A percentile compares a stretch with the other conserved stretches of the same genome.
Evolutionary conservation across 495 filamentous ascomycete genomes (phyloP).

Genomic region (Aspergillus hancockii): DNA sequence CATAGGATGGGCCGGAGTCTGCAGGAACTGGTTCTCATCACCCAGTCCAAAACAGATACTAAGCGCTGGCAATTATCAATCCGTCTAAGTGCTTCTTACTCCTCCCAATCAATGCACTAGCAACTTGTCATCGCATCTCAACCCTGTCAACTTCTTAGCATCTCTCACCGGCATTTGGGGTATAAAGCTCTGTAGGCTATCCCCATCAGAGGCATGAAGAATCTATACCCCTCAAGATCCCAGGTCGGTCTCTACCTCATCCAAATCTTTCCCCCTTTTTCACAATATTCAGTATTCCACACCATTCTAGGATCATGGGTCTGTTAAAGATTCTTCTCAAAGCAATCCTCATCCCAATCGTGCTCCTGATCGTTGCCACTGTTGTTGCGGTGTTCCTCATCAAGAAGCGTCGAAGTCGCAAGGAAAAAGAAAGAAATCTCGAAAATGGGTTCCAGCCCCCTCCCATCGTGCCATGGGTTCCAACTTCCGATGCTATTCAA

Average conservation of each 20-base stretch:
- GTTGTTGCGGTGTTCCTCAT: conserved; percentile 12
- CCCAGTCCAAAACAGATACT: not conserved
- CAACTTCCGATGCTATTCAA: conserved; percentile 2
- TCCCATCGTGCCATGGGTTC: conserved; percentile 19
- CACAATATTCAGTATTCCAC: not conserved
- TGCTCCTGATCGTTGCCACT: conserved; percentile 12
- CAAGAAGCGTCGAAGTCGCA: conserved; percentile 15
- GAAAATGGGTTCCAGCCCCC: conserved; percentile 17
- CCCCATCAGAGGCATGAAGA: too few species aligned
- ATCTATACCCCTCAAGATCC: not conserved
- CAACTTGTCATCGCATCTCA: not conserved
- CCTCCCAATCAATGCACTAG: not conserved
- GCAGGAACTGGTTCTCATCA: not conserved
- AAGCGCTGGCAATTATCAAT: not conserved
- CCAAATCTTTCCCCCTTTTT: not conserved
- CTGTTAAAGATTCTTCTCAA: conserved; percentile 61
- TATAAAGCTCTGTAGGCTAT: too few species aligned
- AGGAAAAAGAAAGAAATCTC: conserved; percentile 14
- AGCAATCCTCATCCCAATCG: conserved; percentile 32
- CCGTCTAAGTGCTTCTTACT: not conserved
- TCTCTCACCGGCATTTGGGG: too few species aligned
- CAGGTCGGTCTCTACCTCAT: not conserved
- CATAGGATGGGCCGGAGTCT: not conserved
- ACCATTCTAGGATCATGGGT: conserved; percentile 42
- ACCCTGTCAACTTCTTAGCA: not conserved